Percentiles rank a stretch among this genome's conserved stretches.
These are phyloP conservation scores for Thalassia testudinum DNA, from an alignment of 116 monocot genomes.

Conservation along the genomic window DNA sequence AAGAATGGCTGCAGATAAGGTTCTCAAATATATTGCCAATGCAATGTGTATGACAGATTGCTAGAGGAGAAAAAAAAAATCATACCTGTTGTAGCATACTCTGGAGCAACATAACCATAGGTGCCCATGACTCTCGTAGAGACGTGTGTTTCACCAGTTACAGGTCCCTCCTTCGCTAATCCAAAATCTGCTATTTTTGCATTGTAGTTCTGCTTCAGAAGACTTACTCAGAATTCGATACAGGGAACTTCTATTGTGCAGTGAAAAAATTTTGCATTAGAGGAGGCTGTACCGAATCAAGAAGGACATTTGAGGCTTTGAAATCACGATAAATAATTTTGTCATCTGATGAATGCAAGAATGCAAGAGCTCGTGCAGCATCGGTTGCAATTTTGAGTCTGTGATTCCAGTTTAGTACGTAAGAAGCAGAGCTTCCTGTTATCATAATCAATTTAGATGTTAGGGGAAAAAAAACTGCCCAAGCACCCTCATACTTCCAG, in stretches of 20 bases:
- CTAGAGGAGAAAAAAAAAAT: no score
- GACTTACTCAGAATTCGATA: not conserved
- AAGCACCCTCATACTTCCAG: no score
- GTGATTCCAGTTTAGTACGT: slow-evolving; percentile 54
- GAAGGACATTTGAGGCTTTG: slow-evolving; percentile 83
- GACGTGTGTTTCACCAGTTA: slow-evolving; percentile 26
- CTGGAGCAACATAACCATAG: slow-evolving; percentile 79
- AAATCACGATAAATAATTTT: slow-evolving; percentile 78
- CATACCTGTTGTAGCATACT: slow-evolving; percentile 60
- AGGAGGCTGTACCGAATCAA: slow-evolving; percentile 30
- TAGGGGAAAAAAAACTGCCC: no score
- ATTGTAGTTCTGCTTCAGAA: slow-evolving; percentile 25
- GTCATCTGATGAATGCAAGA: slow-evolving; percentile 52
- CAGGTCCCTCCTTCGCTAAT: slow-evolving; percentile 42
- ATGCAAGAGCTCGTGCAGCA: slow-evolving; percentile 74
- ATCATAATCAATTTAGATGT: not conserved
- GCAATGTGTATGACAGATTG: no score
- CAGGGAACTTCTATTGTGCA: no score
- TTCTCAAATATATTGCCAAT: no score
- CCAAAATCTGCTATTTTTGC: slow-evolving; percentile 60
- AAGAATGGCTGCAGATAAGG: no score
- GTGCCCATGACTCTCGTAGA: slow-evolving; percentile 77
- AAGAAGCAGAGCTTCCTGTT: slow-evolving; percentile 22
- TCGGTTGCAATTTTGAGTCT: slow-evolving; percentile 55
- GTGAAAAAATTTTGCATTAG: not conserved